Evolutionary conservation across 2,329 filamentous ascomycete species (phyloP).

Genomic region (Pseudocercospora macadamiae): DNA sequence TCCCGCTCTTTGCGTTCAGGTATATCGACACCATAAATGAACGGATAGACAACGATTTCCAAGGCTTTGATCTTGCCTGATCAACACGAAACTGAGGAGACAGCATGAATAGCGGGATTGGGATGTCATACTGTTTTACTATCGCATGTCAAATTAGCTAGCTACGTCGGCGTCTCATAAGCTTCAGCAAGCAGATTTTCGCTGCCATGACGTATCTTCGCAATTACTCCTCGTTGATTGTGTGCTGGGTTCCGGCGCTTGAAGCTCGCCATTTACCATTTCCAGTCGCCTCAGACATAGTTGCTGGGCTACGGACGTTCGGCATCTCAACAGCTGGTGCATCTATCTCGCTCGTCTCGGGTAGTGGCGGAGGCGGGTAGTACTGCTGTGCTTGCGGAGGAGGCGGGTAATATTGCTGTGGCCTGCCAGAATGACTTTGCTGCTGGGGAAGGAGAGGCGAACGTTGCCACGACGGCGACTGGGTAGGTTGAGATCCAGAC

Average conservation of each 20-base stretch:
- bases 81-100: no score
- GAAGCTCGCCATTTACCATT: background rate
- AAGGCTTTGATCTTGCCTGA: no score
- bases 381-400: slow-evolving; percentile 15
- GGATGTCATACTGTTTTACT: no score
- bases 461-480: slow-evolving; percentile 9
- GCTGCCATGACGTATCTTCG: no score
- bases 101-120: no score
- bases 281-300: background rate
- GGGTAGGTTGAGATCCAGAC: slow-evolving; percentile 4
- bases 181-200: no score
- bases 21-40: no score
- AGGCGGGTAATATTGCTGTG: slow-evolving; percentile 22
- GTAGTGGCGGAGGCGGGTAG: slow-evolving; percentile 8
- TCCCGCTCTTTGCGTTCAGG: no score
- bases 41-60: no score
- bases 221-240: background rate
- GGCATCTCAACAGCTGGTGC: slow-evolving; percentile 14
- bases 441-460: slow-evolving; percentile 12
- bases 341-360: slow-evolving; percentile 1
- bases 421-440: no score
- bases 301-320: slow-evolving; percentile 10
- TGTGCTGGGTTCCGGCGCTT: background rate
- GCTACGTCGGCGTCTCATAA: no score
- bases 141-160: no score